Evolutionary conservation across 192 early-diverging fungal species (phyloP), one percentile per base, ranked within the genome.

Genomic region (Umbelopsis ramanniana): DNA sequence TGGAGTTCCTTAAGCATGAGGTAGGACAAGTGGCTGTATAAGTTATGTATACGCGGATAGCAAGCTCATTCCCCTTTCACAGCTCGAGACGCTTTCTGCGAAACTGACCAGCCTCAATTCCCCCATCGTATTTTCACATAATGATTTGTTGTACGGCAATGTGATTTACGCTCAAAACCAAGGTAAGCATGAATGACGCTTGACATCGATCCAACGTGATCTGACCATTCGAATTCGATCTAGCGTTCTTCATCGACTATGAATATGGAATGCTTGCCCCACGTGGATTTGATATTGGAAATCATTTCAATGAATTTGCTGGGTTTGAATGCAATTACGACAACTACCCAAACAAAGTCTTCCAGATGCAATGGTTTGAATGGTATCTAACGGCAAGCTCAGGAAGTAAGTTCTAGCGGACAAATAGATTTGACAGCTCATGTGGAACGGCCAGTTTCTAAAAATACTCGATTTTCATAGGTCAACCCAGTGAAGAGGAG

Each of bases 241-340:
- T 84, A 33, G 89, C 89, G 8, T 84, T 83, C 52, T 96, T 95
- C 77, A 98, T 97, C 71, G 96, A 98, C 79, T 96, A 96, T 74
- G 96, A 98, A 70, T 98, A 98, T 75, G 95, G 91, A 2, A 87
- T 81, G 9, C 92, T 92, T 78, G 89, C 87, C 29, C 93, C 88
- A 77, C 88, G 95, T 47, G 95, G 89, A 3, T 98, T 97, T 79
- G 97, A 98, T 76, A 95, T 98, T 70, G 95, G 89, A 47, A 98
- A 98, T 76, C 96, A 97, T 80, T 98, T 97, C 75, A 93, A 92
- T 79, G 97, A 98, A 74, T 93, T 88, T 76, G 93, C 91, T n/a
- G 94, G 95, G 6, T 98, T 97, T 77, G 97, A 98, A 69, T 98
- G 97, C 81, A 93, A 98, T 60, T 98, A 93, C 71, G 79, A 73